Evolutionary conservation across 345 rosid genomes (phyloP), one percentile per base, ranked within the genome.

Genomic region (Odontarrhena argentea): DNA sequence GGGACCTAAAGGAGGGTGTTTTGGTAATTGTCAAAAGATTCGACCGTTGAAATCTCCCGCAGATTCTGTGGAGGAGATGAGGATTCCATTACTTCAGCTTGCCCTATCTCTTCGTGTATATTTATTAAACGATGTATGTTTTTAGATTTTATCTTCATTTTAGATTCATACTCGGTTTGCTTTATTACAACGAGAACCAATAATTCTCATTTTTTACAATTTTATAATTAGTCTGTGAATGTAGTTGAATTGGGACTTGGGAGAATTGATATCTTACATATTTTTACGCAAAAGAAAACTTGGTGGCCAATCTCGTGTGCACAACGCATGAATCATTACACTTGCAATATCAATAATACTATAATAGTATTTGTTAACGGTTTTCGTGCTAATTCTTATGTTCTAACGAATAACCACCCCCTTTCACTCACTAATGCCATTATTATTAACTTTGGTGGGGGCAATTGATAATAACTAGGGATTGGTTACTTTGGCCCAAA

Each of bases 31-130:
- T n/a, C 10, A 1, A 0, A 3, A 72, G 48, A 57, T 72, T 65
- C 54, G 71, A 72, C 76, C 71, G 71, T 72, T 72, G 71, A 65
- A 72, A 13, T 34, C 26, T 24, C 60, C 26, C 25, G 54, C 48
- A 65, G 60, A 57, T 65, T 72, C 76, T 57, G 76, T 72, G 70
- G 70, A 57, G 59, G 76, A 72, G 69, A 72, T 13, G 25, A 72
- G 55, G 55, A 65, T 65, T 65, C 76, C 75, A 65, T 71, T 71
- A 14, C 65, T 56, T 58, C 22, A 52, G 41, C 42, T 61, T 61
- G 11, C 53, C 54, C 47, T 10, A 43, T 45, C 65, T 62, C 35
- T 46, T 24, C 53, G n/a, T 9, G 11, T 22, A n/a, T 62, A n/a
- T 13, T 46, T 36, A 18, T 18, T 38, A 26, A 38, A 55, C 8